Percentiles rank a stretch among this genome's conserved stretches.
Evolutionary conservation across 805 yeast species (phyloP).

Genomic region (Zygosaccharomyces lentus): DNA sequence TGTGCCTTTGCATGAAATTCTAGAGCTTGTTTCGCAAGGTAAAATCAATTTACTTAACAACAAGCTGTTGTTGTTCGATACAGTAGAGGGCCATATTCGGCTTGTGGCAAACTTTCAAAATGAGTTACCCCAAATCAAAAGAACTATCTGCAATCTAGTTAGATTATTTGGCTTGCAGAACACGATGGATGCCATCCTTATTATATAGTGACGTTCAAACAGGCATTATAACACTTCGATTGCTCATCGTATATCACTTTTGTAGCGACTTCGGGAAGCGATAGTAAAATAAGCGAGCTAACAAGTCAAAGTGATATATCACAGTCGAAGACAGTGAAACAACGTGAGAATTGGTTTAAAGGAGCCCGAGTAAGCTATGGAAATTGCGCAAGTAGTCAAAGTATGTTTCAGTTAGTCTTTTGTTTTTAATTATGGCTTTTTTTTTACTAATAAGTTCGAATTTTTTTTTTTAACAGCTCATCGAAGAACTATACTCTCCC

Average conservation of each 20-base stretch:
- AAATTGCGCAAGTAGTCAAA: constrained; percentile 19
- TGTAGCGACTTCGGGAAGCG: constrained; percentile 1
- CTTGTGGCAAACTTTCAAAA: constrained; percentile 23
- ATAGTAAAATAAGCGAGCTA: neutral
- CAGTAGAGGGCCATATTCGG: constrained; percentile 25
- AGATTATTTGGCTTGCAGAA: constrained; percentile 43
- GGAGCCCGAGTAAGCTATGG: constrained; percentile 5
- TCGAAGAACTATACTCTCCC: constrained; percentile 31
- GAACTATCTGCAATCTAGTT: constrained; percentile 39
- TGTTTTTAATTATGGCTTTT: neutral
- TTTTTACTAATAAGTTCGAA: constrained; percentile 6
- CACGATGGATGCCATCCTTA: constrained; percentile 30
- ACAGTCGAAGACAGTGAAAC: neutral
- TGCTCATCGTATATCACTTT: neutral
- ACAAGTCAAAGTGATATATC: neutral
- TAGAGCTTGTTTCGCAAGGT: constrained; percentile 35
- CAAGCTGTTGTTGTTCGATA: constrained; percentile 25
- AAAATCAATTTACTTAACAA: constrained; percentile 23
- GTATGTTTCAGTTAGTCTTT: constrained; percentile 7
- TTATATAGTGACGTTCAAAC: constrained; percentile 15
- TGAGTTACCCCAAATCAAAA: constrained; percentile 23
- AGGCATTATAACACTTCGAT: neutral
- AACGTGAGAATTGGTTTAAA: neutral
- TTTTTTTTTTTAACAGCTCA: constrained; percentile 10
- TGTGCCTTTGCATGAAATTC: constrained; percentile 44